Evolutionary conservation across 2,329 filamentous ascomycete genomes (phyloP).

Genomic region (Metarhizium robertsii): DNA sequence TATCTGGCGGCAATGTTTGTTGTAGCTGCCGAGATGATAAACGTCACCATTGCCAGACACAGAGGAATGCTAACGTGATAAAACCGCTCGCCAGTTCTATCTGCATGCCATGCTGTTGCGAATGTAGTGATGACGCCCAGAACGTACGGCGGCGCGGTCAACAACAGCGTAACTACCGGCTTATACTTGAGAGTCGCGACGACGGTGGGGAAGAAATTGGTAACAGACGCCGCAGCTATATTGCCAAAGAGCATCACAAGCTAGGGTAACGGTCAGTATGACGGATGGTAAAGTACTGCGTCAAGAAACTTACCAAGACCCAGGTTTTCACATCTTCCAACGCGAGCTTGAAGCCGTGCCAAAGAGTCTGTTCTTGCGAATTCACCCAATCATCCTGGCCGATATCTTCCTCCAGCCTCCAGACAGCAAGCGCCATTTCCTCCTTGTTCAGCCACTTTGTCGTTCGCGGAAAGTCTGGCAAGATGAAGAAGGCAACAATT

Average conservation of each 20-base stretch:
- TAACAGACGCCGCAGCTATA: slow-evolving; percentile 47
- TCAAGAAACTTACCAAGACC: slow-evolving; percentile 34
- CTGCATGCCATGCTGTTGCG: slow-evolving; percentile 60
- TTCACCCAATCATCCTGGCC: slow-evolving; percentile 55
- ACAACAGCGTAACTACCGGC: slow-evolving; percentile 48
- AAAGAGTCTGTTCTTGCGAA: slow-evolving; percentile 44
- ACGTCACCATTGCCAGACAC: slow-evolving; percentile 50
- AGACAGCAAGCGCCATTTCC: slow-evolving; percentile 47
- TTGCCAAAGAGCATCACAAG: slow-evolving; percentile 49
- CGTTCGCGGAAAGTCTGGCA: slow-evolving; percentile 36
- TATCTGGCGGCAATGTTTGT: slow-evolving; percentile 53
- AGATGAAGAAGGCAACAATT: slow-evolving; percentile 41
- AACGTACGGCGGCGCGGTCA: slow-evolving; percentile 58
- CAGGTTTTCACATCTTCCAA: slow-evolving; percentile 52
- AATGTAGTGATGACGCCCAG: slow-evolving; percentile 53
- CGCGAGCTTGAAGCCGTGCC: slow-evolving; percentile 44
- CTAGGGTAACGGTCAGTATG: slow-evolving; percentile 16
- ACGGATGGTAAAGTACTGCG: background rate
- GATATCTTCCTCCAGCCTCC: slow-evolving; percentile 55
- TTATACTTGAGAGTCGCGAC: slow-evolving; percentile 58
- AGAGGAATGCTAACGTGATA: slow-evolving; percentile 57
- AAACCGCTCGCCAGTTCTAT: slow-evolving; percentile 61
- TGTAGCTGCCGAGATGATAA: slow-evolving; percentile 59
- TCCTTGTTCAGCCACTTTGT: slow-evolving; percentile 30
- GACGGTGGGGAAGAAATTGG: slow-evolving; percentile 63